Evolutionary conservation across 2,329 filamentous ascomycete genomes (phyloP).

Genomic region (Juglanconis oblonga): DNA sequence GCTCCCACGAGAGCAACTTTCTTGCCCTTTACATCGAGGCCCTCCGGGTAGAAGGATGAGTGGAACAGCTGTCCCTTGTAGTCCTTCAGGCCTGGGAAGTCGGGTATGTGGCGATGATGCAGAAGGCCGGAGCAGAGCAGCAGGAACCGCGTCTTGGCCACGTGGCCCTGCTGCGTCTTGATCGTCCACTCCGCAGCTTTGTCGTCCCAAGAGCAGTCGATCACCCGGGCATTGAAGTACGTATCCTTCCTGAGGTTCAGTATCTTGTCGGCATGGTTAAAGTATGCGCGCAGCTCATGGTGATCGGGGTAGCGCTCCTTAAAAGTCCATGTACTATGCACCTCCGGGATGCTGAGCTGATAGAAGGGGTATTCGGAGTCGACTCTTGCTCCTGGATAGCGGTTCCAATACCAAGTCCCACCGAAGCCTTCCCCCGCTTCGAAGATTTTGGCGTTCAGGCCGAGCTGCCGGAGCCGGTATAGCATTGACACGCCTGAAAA

Average conservation of each 20-base stretch:
- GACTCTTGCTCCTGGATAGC: constrained; percentile 36
- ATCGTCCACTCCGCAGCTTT: constrained; percentile 39
- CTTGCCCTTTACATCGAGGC: constrained; percentile 15
- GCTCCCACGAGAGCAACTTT: constrained; percentile 22
- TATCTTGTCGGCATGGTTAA: constrained; percentile 42
- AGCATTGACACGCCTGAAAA: constrained; percentile 12
- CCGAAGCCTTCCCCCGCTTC: constrained; percentile 10
- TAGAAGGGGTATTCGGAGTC: constrained; percentile 23
- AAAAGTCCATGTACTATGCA: constrained; percentile 45
- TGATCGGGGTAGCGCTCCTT: constrained; percentile 35
- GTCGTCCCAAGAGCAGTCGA: constrained; percentile 37
- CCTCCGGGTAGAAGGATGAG: constrained; percentile 17
- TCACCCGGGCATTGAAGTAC: constrained; percentile 41
- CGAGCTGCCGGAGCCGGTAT: constrained; percentile 1
- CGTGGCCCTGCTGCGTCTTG: constrained; percentile 36
- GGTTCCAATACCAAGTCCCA: constrained; percentile 29
- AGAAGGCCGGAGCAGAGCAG: constrained; percentile 45
- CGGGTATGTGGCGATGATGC: constrained; percentile 40
- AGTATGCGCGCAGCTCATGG: constrained; percentile 42
- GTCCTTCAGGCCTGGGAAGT: constrained; percentile 23
- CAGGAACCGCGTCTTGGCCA: constrained; percentile 40
- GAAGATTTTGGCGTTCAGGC: constrained; percentile 8
- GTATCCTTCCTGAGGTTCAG: constrained; percentile 41
- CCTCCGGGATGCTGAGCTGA: constrained; percentile 33
- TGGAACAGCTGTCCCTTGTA: constrained; percentile 19